Evolutionary conservation across 2,329 filamentous ascomycete genomes (phyloP).

Genomic region (Ceratocystis diversiconidia): DNA sequence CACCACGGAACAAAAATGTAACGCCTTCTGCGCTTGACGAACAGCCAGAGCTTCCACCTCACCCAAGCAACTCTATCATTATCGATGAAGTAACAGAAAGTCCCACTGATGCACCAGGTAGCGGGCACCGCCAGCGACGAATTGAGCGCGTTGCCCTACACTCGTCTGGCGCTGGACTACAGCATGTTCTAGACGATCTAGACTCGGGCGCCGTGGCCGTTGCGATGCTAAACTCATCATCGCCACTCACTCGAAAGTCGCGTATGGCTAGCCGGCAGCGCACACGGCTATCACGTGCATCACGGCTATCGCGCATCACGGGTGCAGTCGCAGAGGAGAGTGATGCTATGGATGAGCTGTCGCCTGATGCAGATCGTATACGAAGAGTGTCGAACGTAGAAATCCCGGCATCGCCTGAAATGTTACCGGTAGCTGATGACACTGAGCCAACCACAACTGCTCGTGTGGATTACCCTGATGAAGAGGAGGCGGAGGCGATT

Average conservation of each 20-base stretch:
- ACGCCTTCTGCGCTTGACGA: not conserved
- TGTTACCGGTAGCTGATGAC: slow-evolving; percentile 3
- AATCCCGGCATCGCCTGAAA: slow-evolving; percentile 20
- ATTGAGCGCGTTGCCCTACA: slow-evolving; percentile 26
- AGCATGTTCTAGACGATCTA: slow-evolving; percentile 26
- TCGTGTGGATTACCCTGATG: slow-evolving; percentile 20
- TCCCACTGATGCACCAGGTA: slow-evolving; percentile 40
- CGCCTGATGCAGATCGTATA: slow-evolving; percentile 22
- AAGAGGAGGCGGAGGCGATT: slow-evolving; percentile 32
- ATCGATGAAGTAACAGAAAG: slow-evolving; percentile 39
- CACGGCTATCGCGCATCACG: slow-evolving; percentile 8
- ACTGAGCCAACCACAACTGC: slow-evolving; percentile 21
- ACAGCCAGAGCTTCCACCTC: slow-evolving; percentile 10
- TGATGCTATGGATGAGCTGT: slow-evolving; percentile 25
- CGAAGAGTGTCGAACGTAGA: not conserved
- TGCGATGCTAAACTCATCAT: slow-evolving; percentile 21
- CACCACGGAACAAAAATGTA: not conserved
- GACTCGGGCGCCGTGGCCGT: slow-evolving; percentile 23
- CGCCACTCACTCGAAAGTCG: slow-evolving; percentile 32
- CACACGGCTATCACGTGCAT: slow-evolving; percentile 4
- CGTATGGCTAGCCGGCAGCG: slow-evolving; percentile 18
- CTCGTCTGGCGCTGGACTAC: slow-evolving; percentile 31
- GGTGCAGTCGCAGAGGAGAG: slow-evolving; percentile 11
- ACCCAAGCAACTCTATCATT: not conserved
- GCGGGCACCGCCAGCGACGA: slow-evolving; percentile 32